These are phyloP conservation scores for Piper longum DNA, from an alignment of 164 flowering plant genomes.

Conservation along the genomic window DNA sequence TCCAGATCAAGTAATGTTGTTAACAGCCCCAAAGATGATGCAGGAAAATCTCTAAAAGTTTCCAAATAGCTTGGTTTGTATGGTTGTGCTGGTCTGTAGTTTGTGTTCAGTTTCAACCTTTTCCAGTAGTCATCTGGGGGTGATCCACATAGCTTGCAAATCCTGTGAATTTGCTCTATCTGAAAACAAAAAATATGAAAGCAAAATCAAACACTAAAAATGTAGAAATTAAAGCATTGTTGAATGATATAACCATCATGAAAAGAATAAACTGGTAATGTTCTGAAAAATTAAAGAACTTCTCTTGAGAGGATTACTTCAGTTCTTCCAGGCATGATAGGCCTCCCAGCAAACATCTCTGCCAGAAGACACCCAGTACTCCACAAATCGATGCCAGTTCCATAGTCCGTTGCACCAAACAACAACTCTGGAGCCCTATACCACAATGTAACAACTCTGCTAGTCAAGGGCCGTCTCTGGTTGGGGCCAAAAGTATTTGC, in stretches of 20 bases:
- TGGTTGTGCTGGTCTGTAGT: constrained; percentile 41
- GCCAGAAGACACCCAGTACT: constrained; percentile 82
- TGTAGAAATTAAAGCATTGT: no score
- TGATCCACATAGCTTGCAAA: constrained; percentile 70
- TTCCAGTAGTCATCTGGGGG: constrained; percentile 65
- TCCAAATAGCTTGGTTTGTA: constrained; percentile 36
- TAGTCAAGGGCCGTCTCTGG: constrained; percentile 38
- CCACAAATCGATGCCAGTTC: constrained; percentile 71
- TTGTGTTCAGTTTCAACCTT: constrained; percentile 33
- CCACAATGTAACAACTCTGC: constrained; percentile 84
- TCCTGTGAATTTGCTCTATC: constrained; percentile 68
- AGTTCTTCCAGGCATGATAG: constrained; percentile 77
- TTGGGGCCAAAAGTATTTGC: constrained; percentile 43
- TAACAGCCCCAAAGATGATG: constrained; percentile 38
- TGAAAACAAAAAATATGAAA: constrained; percentile 12
- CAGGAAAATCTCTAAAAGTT: constrained; percentile 31
- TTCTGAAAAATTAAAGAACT: neutral
- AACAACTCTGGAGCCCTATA: constrained; percentile 79
- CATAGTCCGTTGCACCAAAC: constrained; percentile 62
- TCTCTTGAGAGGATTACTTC: constrained; percentile 32
- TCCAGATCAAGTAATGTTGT: constrained; percentile 42
- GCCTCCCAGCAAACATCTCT: constrained; percentile 57
- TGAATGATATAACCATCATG: no score
- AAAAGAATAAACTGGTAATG: no score
- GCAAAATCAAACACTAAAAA: neutral